Evolutionary conservation across 2,329 filamentous ascomycete species (phyloP).

Genomic region (Sclerotinia spermophila): DNA sequence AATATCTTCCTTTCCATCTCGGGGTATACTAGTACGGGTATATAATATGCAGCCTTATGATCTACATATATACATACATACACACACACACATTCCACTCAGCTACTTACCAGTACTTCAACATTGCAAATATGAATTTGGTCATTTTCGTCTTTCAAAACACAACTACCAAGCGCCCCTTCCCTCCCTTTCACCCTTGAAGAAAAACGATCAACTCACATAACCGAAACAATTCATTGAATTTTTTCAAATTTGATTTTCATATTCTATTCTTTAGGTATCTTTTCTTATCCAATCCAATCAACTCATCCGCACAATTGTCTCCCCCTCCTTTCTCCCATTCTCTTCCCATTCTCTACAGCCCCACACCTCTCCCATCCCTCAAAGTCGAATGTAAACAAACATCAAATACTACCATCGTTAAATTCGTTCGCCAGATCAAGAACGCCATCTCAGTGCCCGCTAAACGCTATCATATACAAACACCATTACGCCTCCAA

Average conservation of each 20-base stretch:
- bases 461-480: constrained; percentile 17
- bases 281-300: background rate
- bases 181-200: too few relatives aligned
- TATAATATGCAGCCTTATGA: too few relatives aligned
- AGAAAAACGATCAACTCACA: background rate
- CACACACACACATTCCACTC: background rate
- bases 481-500: background rate
- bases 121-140: background rate
- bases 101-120: background rate
- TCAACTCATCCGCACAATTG: background rate
- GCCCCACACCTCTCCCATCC: too few relatives aligned
- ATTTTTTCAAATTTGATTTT: background rate
- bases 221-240: background rate
- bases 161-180: background rate
- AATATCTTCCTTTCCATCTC: too few relatives aligned
- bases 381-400: background rate
- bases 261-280: background rate
- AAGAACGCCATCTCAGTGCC: constrained; percentile 5
- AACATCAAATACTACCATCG: background rate
- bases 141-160: background rate
- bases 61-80: background rate
- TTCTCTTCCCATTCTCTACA: background rate
- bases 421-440: background rate
- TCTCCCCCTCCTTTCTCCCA: background rate
- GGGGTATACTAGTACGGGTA: too few relatives aligned